Evolutionary conservation across 768 basidiomycete species (phyloP).

Genomic region (Sporobolomyces pararoseus): DNA sequence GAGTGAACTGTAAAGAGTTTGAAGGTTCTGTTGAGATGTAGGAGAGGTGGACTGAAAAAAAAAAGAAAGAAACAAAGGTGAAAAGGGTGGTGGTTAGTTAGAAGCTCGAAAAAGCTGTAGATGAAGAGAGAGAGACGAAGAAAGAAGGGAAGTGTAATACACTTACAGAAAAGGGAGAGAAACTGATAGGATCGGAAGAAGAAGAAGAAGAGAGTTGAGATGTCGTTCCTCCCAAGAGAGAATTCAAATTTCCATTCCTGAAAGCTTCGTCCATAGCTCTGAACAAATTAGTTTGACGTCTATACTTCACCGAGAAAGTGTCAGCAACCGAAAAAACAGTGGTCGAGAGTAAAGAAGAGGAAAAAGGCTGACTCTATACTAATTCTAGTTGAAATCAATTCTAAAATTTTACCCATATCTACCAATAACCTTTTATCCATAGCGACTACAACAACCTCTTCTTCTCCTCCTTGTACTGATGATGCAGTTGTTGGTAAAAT

Average conservation of each 20-base stretch:
- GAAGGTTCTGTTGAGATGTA: slow-evolving; percentile 23
- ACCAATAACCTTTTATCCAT: slow-evolving; percentile 59
- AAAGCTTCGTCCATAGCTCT: slow-evolving; percentile 20
- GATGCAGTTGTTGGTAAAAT: slow-evolving; percentile 51
- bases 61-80: too few species aligned
- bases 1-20: slow-evolving; percentile 21
- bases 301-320: not conserved
- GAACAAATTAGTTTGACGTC: slow-evolving; percentile 24
- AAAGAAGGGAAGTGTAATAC: too few species aligned
- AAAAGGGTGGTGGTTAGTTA: too few species aligned
- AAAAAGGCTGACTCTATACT: slow-evolving; percentile 60
- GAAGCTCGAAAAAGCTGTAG: not conserved
- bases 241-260: not conserved
- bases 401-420: slow-evolving; percentile 65
- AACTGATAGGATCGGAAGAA: not conserved
- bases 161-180: slow-evolving; percentile 28
- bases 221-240: not conserved
- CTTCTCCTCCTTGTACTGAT: slow-evolving; percentile 15
- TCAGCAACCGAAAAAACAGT: too few species aligned
- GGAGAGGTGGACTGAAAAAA: not conserved
- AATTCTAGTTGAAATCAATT: slow-evolving; percentile 63
- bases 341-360: too few species aligned
- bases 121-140: not conserved
- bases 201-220: not conserved
- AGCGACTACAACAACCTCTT: slow-evolving; percentile 46